These are phyloP conservation scores for Thermothelomyces thermophilus DNA, from an alignment of 2,329 filamentous ascomycete species.

Conservation along the genomic window DNA sequence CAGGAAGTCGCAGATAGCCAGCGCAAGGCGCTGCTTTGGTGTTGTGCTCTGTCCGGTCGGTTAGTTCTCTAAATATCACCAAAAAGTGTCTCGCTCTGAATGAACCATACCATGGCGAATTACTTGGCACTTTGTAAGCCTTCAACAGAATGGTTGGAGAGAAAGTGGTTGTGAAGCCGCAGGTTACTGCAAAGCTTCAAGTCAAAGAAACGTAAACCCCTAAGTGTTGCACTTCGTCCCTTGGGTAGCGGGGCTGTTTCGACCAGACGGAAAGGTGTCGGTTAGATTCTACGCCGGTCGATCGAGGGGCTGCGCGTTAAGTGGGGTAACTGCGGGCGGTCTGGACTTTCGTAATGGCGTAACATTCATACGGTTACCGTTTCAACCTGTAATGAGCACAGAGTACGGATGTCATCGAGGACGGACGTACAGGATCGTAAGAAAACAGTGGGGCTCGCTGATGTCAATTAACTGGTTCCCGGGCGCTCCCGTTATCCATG, in stretches of 20 bases:
- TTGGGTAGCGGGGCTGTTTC: slow-evolving; percentile 1
- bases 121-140: background rate
- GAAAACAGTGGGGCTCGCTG: background rate
- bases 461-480: background rate
- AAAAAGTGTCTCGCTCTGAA: background rate
- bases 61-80: background rate
- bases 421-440: too few species aligned
- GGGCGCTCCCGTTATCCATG: too few species aligned
- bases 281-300: slow-evolving; percentile 19
- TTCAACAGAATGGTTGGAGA: too few species aligned
- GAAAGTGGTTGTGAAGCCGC: too few species aligned
- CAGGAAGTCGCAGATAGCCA: slow-evolving; percentile 96
- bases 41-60: slow-evolving; percentile 35
- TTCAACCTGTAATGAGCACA: too few species aligned
- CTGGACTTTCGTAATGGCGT: background rate
- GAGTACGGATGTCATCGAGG: too few species aligned
- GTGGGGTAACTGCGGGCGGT: slow-evolving; percentile 10
- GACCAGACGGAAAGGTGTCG: slow-evolving; percentile 13
- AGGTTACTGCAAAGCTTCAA: too few species aligned
- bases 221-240: background rate
- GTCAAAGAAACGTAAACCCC: background rate
- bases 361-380: background rate
- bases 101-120: slow-evolving; percentile 8
- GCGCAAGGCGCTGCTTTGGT: slow-evolving; percentile 78
- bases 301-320: slow-evolving; percentile 17